A percentile compares a stretch with the other conserved stretches of the same genome.
These are phyloP conservation scores for Boletus sp. DNA, from an alignment of 768 basidiomycete genomes.

Conservation along the genomic window DNA sequence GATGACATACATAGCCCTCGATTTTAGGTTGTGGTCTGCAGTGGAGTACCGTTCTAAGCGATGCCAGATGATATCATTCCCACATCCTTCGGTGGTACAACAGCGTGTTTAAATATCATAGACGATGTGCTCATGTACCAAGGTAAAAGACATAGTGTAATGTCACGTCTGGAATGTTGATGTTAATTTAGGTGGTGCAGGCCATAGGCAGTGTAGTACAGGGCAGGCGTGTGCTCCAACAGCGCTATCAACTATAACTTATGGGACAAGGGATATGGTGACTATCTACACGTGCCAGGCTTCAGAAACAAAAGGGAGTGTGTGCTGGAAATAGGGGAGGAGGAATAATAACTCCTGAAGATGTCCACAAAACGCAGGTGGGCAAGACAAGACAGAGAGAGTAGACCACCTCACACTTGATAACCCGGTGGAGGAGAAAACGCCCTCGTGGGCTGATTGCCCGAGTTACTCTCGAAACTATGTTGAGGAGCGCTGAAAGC, in stretches of 20 bases:
- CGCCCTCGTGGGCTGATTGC: not conserved
- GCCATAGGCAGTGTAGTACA: conserved; percentile 19
- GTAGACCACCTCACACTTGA: not conserved
- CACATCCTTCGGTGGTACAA: not conserved
- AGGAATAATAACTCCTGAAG: not conserved
- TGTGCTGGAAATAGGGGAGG: not conserved
- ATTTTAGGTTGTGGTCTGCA: not conserved
- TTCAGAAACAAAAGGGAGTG: conserved; percentile 1
- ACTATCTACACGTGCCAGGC: not conserved
- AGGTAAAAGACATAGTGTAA: not conserved
- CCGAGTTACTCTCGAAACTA: conserved; percentile 18
- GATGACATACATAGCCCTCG: conserved; percentile 13
- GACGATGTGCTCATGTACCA: not conserved
- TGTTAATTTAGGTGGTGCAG: conserved; percentile 4
- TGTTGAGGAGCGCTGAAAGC: conserved; percentile 24
- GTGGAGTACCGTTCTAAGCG: conserved; percentile 8
- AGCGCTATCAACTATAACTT: conserved; percentile 23
- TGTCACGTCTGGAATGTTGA: not conserved
- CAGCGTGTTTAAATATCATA: no score
- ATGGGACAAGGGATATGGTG: conserved; percentile 7
- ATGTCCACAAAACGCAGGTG: not conserved
- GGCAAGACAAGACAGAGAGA: not conserved
- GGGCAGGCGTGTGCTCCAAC: conserved; percentile 1
- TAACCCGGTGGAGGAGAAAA: conserved; percentile 23
- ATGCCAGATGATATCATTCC: conserved; percentile 6